Evolutionary conservation across 2,329 filamentous ascomycete species (phyloP), one percentile per base, ranked within the genome.

Genomic region (Aspergillus sp.): DNA sequence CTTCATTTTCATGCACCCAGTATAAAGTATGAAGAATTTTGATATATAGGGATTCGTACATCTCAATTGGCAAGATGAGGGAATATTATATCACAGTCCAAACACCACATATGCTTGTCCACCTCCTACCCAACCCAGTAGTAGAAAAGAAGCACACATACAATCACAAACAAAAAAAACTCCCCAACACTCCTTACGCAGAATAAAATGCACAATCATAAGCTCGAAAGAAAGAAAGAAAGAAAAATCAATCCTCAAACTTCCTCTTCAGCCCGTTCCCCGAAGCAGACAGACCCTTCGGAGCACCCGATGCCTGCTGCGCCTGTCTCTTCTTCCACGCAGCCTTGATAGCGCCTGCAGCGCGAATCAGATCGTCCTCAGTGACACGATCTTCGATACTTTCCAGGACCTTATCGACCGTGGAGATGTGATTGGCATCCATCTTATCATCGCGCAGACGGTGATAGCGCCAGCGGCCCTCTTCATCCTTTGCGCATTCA

Each of bases 391-490:
- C 88, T 50, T 82, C 78, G 57, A 98, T 97, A 66, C 88, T 94
- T 54, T 91, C 84, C 49, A 96, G 77, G 3, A 98, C 93, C 63
- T 86, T 94, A 28, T 82, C 75, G 1, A 96, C 88, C 0, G 87
- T 91, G 12, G 74, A 82, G 49, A 86, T 84, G 67, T 97, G 90
- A 60, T 98, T 98, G 0, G 87, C 89, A 55, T 95, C 85, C 29
- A 76, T 74, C 71, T 98, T 98, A 68, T 98, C 93, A 60, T 97
- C 90, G 44, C 93, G 79, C 67, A 96, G 91, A 29, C 90, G 82
- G 57, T 93, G 84, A 65, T 88, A 87, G 48, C 89, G 81, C 93
- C 93, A 98, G 26, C 83, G 74, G 12, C 79, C 79, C 48, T 82
- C 67, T 1, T 80, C 74, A 60, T 95, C 88, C 68, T 88, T 81